phyloP scores from a whole-genome alignment of 257 asterid genomes.

The Solanum peruvianum region DNA sequence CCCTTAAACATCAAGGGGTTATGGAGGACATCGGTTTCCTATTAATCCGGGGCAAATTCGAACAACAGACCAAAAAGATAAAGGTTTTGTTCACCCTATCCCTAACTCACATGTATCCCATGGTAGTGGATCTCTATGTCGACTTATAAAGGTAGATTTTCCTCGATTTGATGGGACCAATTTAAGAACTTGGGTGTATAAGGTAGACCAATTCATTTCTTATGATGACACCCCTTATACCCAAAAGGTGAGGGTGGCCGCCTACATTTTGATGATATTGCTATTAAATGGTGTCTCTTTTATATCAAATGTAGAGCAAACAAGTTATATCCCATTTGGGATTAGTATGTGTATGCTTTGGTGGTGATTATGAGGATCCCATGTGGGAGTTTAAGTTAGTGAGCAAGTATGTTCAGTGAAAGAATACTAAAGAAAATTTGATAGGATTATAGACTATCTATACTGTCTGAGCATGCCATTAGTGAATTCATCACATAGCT shows the following conservation, averaged over 20 bases:
- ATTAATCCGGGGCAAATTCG: too few species aligned
- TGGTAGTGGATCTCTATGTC: neutral
- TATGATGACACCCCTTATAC: neutral
- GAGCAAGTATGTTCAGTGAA: neutral
- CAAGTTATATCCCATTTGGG: neutral
- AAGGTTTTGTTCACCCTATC: neutral
- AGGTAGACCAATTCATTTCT: neutral
- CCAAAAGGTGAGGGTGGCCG: neutral
- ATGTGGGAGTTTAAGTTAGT: neutral
- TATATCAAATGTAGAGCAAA: neutral
- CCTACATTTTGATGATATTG: neutral
- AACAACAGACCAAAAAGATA: too few species aligned
- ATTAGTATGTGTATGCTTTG: neutral
- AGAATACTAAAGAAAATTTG: neutral
- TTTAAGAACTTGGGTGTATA: neutral
- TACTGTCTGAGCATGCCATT: neutral
- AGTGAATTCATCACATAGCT: neutral
- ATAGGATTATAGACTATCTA: neutral
- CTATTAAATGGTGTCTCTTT: neutral
- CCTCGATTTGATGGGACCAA: neutral
- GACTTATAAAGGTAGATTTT: neutral
- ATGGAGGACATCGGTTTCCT: neutral
- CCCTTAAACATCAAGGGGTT: neutral
- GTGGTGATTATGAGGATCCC: neutral
- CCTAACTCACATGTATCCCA: too few species aligned